Evolutionary conservation across 208 protist species (phyloP).

Genomic region (Wallacemonas rigidus): DNA sequence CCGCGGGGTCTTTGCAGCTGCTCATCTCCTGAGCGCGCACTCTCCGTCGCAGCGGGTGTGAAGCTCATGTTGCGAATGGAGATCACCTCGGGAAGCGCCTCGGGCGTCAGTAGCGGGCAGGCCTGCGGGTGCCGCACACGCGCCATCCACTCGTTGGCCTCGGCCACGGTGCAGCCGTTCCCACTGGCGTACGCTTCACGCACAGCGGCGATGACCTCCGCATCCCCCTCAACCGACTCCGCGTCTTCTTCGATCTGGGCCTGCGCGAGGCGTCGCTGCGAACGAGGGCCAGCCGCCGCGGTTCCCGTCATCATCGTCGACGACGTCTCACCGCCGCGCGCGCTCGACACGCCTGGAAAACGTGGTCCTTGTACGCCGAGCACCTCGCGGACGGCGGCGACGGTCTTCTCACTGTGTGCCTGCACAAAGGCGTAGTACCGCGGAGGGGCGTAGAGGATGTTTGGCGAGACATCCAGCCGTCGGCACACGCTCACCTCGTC

Average conservation of each 20-base stretch:
- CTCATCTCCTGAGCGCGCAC: not conserved
- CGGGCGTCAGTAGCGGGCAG: constrained; percentile 52
- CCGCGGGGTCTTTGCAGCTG: not conserved
- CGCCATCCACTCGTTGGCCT: constrained; percentile 7
- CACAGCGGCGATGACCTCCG: constrained; percentile 1
- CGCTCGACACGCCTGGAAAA: not conserved
- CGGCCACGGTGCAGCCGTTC: constrained; percentile 10
- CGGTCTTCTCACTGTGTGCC: not conserved
- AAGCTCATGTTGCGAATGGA: constrained; percentile 68
- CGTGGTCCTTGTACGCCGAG: not conserved
- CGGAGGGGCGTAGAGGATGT: constrained; percentile 15
- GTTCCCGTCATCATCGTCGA: not conserved
- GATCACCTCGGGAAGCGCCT: constrained; percentile 53
- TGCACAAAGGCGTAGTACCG: not conserved
- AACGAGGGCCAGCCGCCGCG: constrained; percentile 16
- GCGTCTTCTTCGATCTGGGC: constrained; percentile 10
- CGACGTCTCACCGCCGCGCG: constrained; percentile 4
- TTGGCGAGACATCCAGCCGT: constrained; percentile 32
- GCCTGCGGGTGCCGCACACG: constrained; percentile 13
- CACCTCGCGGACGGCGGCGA: constrained; percentile 1
- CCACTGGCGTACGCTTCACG: not conserved
- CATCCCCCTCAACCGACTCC: constrained; percentile 4
- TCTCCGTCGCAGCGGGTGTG: constrained; percentile 2
- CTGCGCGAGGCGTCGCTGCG: constrained; percentile 10
- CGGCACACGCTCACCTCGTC: constrained; percentile 66